Base-by-base conservation (phyloP, 2,329 filamentous ascomycete species). In the Sporothrix sp. region DNA sequence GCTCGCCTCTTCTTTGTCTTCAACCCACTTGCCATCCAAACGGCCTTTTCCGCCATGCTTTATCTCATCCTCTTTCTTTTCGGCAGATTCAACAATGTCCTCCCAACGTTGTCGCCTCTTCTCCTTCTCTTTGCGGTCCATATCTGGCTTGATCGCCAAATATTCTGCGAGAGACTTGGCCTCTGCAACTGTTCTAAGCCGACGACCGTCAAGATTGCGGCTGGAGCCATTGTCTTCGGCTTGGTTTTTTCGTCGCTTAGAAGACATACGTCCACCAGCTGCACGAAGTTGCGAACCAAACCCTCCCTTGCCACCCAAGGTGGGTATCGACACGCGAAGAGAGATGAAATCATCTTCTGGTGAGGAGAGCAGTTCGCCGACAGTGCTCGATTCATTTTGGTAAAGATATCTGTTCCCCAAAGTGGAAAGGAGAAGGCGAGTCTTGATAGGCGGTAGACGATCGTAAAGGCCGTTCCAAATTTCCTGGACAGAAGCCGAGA, bases 231-330 rank as follows among this genome's bases (percentile, higher is more conserved):
- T 91, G 55, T 88, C 83, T 33, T 95, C 88, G 48, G 81, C 83
- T 59, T 86, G 81, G 42, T 84, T 84, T 74, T 91, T 93, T 72
- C 94, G 94, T 59, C 82, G 81, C 61, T 79, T 79, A n/a, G 87
- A 91, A 2, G 89, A 95, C 93, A 98, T 98, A 70, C 94, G 91
- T 36, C 94, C 93, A 63, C 94, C 93, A 3, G 93, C 93, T 0
- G 94, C 93, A 63, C 94, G 87, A 33, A 98, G 81, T 66, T 98
- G 94, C 2, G 91, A 97, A 49, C 93, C 93, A 65, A 98, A 98
- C 62, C 93, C 93, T 67, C 93, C 93, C 65, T 98, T 98, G 64
- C 94, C 94, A 71, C 94, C 93, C 59, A 84, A 86, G 35, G 96
- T 71, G 6, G 85, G 85, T 2, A 84, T 73, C 7, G 82, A 84